A percentile compares a stretch with the other conserved stretches of the same genome.
phyloP scores from a whole-genome alignment of 225 moss, liverwort and hornwort genomes.

The Polytrichum formosum region DNA sequence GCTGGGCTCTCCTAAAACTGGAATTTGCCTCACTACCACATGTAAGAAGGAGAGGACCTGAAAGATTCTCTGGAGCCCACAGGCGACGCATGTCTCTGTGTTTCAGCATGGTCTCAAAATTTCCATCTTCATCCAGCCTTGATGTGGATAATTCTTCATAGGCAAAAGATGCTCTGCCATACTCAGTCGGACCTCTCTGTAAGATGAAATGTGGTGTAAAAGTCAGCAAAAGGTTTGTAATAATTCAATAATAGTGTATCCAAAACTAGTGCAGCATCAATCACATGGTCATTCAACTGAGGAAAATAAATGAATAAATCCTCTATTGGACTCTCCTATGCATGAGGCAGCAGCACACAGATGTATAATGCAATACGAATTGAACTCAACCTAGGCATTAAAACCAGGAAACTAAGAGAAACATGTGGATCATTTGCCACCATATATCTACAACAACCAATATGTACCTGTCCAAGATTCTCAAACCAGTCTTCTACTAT shows the following conservation, averaged over 20 bases:
- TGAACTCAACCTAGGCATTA: not conserved
- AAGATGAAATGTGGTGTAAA: not conserved
- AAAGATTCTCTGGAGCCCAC: slow-evolving; percentile 37
- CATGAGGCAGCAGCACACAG: not conserved
- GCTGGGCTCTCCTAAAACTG: slow-evolving; percentile 37
- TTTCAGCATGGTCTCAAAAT: slow-evolving; percentile 33
- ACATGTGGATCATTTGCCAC: not conserved
- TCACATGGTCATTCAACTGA: too few relatives aligned
- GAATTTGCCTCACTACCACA: slow-evolving; percentile 28
- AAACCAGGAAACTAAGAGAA: not conserved
- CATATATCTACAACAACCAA: not conserved
- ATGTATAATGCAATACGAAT: not conserved
- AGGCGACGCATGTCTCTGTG: slow-evolving; percentile 37
- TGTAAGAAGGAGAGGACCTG: slow-evolving; percentile 34
- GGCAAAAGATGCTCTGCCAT: slow-evolving; percentile 25
- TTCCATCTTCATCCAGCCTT: slow-evolving; percentile 17
- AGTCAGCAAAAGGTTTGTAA: not conserved
- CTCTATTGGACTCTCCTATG: not conserved
- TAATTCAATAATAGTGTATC: not conserved
- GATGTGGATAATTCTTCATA: slow-evolving; percentile 15
- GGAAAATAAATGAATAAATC: too few relatives aligned
- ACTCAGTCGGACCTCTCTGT: slow-evolving; percentile 25
- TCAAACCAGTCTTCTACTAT: slow-evolving; percentile 12
- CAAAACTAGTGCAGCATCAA: too few relatives aligned
- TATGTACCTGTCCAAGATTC: slow-evolving; percentile 28